phyloP scores from a whole-genome alignment of 257 asterid species.

The Haberlea rhodopensis region DNA sequence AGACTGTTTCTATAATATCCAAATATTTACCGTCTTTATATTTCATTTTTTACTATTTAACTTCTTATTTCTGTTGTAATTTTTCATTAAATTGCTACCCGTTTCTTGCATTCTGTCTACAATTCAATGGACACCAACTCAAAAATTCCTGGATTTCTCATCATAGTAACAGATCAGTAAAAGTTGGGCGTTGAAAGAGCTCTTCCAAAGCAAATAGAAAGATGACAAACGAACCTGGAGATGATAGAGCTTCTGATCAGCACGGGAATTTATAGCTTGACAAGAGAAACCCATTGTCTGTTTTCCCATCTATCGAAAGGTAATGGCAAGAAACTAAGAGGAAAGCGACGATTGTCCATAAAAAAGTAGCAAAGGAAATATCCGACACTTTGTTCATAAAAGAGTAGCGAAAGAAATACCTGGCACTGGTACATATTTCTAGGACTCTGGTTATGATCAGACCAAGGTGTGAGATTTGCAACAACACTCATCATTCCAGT shows the following conservation, averaged over 20 bases:
- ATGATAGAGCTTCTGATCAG: conserved; percentile 97
- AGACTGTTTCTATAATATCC: too few species aligned
- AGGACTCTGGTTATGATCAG: conserved; percentile 99
- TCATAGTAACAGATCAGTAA: conserved; percentile 10
- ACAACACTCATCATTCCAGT: conserved; percentile 93
- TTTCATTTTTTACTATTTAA: too few species aligned
- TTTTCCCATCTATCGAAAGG: conserved; percentile 76
- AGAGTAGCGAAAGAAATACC: conserved; percentile 43
- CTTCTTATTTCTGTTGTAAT: too few species aligned
- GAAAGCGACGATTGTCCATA: not conserved
- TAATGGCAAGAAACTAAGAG: conserved; percentile 26
- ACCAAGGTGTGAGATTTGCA: conserved; percentile 97
- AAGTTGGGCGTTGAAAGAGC: conserved; percentile 6
- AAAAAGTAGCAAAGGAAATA: conserved; percentile 2
- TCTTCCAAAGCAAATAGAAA: conserved; percentile 1
- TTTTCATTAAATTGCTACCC: not conserved
- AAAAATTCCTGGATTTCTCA: not conserved
- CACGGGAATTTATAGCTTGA: conserved; percentile 72
- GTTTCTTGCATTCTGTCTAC: not conserved
- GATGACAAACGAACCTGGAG: conserved; percentile 69
- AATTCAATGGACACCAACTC: not conserved
- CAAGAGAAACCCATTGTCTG: conserved; percentile 98
- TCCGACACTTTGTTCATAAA: not conserved
- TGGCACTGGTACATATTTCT: conserved; percentile 99
- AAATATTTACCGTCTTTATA: too few species aligned